Evolutionary conservation across 768 basidiomycete genomes (phyloP).

Genomic region (Suillus subaureus): DNA sequence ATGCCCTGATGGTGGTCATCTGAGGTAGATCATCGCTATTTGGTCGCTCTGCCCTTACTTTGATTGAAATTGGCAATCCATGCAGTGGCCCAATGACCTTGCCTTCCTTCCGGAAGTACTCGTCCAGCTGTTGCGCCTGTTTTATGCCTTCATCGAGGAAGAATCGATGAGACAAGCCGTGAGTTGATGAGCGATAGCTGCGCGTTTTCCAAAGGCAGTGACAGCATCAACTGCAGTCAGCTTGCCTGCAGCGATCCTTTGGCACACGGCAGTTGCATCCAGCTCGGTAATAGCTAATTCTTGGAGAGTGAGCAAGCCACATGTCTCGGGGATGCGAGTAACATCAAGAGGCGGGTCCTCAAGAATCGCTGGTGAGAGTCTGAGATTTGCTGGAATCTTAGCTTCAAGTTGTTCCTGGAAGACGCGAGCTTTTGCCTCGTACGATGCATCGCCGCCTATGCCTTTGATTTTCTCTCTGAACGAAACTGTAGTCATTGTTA

Average conservation of each 20-base stretch:
- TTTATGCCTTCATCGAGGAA: conserved; percentile 46
- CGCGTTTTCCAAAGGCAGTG: conserved; percentile 50
- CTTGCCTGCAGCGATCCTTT: conserved; percentile 29
- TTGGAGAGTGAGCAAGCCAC: conserved; percentile 33
- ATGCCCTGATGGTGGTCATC: conserved; percentile 33
- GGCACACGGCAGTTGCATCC: conserved; percentile 38
- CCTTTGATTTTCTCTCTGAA: conserved; percentile 25
- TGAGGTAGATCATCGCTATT: background rate
- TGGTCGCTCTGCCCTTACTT: conserved; percentile 26
- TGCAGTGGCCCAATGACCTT: conserved; percentile 46
- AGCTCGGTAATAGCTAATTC: conserved; percentile 38
- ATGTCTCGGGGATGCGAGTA: conserved; percentile 32
- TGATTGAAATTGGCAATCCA: conserved; percentile 42
- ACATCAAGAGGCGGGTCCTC: conserved; percentile 34
- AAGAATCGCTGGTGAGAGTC: conserved; percentile 19
- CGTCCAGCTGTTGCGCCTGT: conserved; percentile 45
- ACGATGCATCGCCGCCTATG: conserved; percentile 23
- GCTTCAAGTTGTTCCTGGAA: conserved; percentile 23
- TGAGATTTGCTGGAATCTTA: conserved; percentile 26
- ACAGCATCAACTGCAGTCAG: conserved; percentile 43
- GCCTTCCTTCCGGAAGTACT: conserved; percentile 39
- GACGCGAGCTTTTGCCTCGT: conserved; percentile 20
- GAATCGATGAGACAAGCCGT: conserved; percentile 43
- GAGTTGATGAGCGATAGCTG: conserved; percentile 54
- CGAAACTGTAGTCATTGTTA: conserved; percentile 15